A percentile compares a stretch with the other conserved stretches of the same genome.
Conservation (phyloP, 2,329 filamentous ascomycete genomes). For the Hypomyces rosellus region DNA sequence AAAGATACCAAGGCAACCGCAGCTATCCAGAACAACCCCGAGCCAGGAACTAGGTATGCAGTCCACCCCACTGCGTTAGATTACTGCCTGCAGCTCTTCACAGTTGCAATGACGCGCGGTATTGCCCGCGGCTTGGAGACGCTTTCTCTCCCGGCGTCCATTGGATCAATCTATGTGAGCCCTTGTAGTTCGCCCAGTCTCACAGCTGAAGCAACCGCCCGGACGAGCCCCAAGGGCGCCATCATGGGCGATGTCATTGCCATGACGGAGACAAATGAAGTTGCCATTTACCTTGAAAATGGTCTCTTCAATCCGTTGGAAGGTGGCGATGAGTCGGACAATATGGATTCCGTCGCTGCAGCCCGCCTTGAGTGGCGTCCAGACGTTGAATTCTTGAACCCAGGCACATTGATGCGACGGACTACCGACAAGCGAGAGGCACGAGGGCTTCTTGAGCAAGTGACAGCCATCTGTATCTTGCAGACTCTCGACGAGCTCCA, state of each 20-base stretch:
- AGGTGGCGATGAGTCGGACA: too few species aligned
- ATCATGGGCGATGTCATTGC: background rate
- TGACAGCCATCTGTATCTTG: background rate
- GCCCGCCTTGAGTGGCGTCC: too few species aligned
- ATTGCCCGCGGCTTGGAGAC: conserved; percentile 1
- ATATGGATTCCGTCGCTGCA: too few species aligned
- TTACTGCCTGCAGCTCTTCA: conserved; percentile 6
- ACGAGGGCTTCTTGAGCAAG: background rate
- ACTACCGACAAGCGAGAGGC: background rate
- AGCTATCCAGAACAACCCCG: background rate
- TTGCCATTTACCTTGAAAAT: background rate
- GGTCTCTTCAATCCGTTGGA: background rate
- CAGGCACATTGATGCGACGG: background rate
- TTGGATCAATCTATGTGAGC: conserved; percentile 5
- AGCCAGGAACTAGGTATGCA: conserved; percentile 1
- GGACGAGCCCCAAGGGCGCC: background rate
- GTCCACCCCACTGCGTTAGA: conserved; percentile 11
- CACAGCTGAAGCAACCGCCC: background rate
- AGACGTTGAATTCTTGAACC: background rate
- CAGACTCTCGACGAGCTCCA: too few species aligned
- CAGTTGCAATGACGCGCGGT: conserved; percentile 2
- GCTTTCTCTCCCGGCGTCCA: conserved; percentile 4
- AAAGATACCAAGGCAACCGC: background rate
- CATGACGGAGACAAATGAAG: background rate
- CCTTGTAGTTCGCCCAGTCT: background rate